Conservation (phyloP, 176 grass and related monocot species). For the Cenchrus purpureus region DNA sequence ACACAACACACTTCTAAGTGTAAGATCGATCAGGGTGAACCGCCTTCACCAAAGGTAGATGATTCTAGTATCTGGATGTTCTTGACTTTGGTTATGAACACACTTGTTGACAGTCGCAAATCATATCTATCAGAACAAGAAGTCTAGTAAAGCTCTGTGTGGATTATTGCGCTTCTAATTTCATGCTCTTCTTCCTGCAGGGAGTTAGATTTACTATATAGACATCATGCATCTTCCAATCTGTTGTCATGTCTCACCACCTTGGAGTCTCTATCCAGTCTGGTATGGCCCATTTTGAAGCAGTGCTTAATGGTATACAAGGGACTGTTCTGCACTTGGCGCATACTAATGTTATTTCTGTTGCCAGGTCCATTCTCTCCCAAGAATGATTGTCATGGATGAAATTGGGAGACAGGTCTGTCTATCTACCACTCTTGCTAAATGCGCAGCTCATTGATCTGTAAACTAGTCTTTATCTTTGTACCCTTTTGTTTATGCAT, state of each 20-base stretch:
- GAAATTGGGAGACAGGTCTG: slow-evolving; percentile 96
- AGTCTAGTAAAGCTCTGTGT: neutral
- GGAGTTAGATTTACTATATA: slow-evolving; percentile 95
- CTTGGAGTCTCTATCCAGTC: slow-evolving; percentile 91
- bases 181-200: slow-evolving; percentile 43
- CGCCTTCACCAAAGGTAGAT: neutral
- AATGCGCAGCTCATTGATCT: slow-evolving; percentile 10
- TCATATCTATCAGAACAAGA: neutral
- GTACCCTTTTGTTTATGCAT: neutral
- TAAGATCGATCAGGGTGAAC: neutral
- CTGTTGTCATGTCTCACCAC: slow-evolving; percentile 87
- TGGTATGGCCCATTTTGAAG: slow-evolving; percentile 54
- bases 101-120: neutral
- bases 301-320: slow-evolving; percentile 32
- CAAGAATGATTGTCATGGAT: slow-evolving; percentile 99
- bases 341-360: slow-evolving; percentile 31
- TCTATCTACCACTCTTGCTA: slow-evolving; percentile 24
- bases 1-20: neutral
- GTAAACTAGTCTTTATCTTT: neutral
- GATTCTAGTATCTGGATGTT: slow-evolving; percentile 7
- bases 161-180: slow-evolving; percentile 1
- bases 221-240: slow-evolving; percentile 86
- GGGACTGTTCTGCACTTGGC: slow-evolving; percentile 19
- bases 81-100: neutral
- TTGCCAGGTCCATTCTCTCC: slow-evolving; percentile 78